Evolutionary conservation across 805 yeast genomes (phyloP).

Genomic region (Ogataea parapolymorpha): DNA sequence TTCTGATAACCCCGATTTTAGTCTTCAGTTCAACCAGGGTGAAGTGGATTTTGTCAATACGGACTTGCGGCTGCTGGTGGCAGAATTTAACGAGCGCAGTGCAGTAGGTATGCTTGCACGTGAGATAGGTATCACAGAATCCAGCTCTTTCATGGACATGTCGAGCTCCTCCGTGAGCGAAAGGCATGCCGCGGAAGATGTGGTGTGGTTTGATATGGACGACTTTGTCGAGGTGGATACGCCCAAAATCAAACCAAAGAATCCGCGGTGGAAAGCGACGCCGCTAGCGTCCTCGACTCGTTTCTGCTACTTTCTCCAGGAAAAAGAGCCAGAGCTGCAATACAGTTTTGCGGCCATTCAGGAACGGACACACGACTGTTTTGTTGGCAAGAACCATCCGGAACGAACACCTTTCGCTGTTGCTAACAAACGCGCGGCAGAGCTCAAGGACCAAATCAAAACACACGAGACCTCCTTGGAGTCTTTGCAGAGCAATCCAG

Average conservation of each 20-base stretch:
- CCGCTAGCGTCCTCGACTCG: constrained; percentile 57
- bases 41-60: constrained; percentile 64
- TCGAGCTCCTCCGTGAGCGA: constrained; percentile 20
- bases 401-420: constrained; percentile 50
- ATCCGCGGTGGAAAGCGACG: constrained; percentile 42
- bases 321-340: constrained; percentile 38
- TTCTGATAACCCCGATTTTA: constrained; percentile 42
- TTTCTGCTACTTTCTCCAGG: constrained; percentile 58
- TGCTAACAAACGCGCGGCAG: constrained; percentile 38
- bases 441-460: constrained; percentile 38
- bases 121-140: constrained; percentile 28
- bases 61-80: constrained; percentile 65
- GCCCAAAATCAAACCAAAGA: constrained; percentile 36
- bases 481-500: constrained; percentile 13
- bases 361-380: constrained; percentile 65
- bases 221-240: constrained; percentile 73
- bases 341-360: constrained; percentile 55
- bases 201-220: constrained; percentile 66
- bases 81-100: constrained; percentile 58
- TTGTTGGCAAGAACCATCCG: constrained; percentile 52
- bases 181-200: constrained; percentile 13
- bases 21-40: constrained; percentile 64
- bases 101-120: constrained; percentile 40
- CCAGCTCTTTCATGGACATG: constrained; percentile 18
- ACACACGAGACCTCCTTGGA: constrained; percentile 26